These are phyloP conservation scores for Solanum pennellii DNA, from an alignment of 257 asterid species.

Conservation along the genomic window DNA sequence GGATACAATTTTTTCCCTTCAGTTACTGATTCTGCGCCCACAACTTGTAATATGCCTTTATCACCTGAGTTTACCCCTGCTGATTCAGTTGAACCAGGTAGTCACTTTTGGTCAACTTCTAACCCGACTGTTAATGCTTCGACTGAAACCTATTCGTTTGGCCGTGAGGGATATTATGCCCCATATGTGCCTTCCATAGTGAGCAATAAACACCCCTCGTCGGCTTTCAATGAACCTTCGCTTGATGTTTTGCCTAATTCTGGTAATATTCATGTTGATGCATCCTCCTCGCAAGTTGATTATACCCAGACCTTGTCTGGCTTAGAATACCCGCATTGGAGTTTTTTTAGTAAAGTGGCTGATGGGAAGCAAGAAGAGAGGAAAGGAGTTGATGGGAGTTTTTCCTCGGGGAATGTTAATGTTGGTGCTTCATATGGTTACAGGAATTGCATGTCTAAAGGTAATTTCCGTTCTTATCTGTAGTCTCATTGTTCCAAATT, in stretches of 20 bases:
- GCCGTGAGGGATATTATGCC: slow-evolving; percentile 36
- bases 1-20: background rate
- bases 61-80: slow-evolving; percentile 26
- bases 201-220: slow-evolving; percentile 17
- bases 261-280: slow-evolving; percentile 11
- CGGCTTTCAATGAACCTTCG: slow-evolving; percentile 19
- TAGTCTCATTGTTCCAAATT: background rate
- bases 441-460: slow-evolving; percentile 29
- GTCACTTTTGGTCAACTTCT: slow-evolving; percentile 31
- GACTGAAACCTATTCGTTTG: slow-evolving; percentile 17
- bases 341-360: slow-evolving; percentile 27
- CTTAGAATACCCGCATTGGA: slow-evolving; percentile 47
- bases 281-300: slow-evolving; percentile 44
- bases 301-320: slow-evolving; percentile 42
- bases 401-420: slow-evolving; percentile 18
- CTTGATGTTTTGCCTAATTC: slow-evolving; percentile 26
- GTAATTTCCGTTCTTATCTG: slow-evolving; percentile 15
- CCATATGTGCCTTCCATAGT: slow-evolving; percentile 30
- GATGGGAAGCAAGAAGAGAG: slow-evolving; percentile 36
- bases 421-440: slow-evolving; percentile 24
- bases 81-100: slow-evolving; percentile 15
- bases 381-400: slow-evolving; percentile 24
- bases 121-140: slow-evolving; percentile 16
- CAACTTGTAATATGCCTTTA: slow-evolving; percentile 10
- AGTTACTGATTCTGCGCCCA: slow-evolving; percentile 29